Evolutionary conservation across 768 basidiomycete species (phyloP).

Genomic region (Boletus subparvulus): DNA sequence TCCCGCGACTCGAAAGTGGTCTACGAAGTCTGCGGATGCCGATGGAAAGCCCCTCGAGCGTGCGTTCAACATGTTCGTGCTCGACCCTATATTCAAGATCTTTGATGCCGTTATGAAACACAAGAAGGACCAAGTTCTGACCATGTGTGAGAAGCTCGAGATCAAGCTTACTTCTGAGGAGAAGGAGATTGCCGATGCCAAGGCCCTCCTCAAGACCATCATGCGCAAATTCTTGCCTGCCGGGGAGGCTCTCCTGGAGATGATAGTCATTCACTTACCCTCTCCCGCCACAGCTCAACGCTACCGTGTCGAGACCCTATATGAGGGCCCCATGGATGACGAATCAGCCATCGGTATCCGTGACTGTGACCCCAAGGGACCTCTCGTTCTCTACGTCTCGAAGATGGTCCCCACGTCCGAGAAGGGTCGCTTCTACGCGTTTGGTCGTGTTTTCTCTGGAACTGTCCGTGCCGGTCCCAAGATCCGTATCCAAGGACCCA

Average conservation of each 20-base stretch:
- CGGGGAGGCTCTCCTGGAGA: constrained; percentile 97
- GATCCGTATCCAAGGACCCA: constrained; percentile 98
- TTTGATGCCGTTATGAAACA: constrained; percentile 99
- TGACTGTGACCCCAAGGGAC: constrained; percentile 95
- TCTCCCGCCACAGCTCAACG: constrained; percentile 96
- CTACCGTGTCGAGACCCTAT: constrained; percentile 99
- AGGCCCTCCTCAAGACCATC: constrained; percentile 92
- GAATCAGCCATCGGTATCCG: constrained; percentile 98
- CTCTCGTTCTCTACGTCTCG: constrained; percentile 96
- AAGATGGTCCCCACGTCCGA: constrained; percentile 99
- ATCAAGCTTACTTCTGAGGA: constrained; percentile 85
- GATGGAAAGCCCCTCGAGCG: constrained; percentile 94
- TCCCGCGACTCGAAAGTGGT: constrained; percentile 95
- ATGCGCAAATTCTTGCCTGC: constrained; percentile 99
- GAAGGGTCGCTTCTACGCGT: constrained; percentile 99
- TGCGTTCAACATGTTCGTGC: constrained; percentile 97
- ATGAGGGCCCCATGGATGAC: constrained; percentile 99
- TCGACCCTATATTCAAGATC: constrained; percentile 98
- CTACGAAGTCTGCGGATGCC: constrained; percentile 67
- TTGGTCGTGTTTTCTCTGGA: constrained; percentile 99
- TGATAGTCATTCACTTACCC: constrained; percentile 99
- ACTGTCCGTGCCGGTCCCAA: constrained; percentile 97
- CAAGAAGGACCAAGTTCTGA: constrained; percentile 84
- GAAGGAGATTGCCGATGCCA: constrained; percentile 85
- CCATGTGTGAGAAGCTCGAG: constrained; percentile 96